Evolutionary conservation across 164 flowering plant genomes (phyloP), one percentile per base, ranked within the genome.

Genomic region (Cinnamomum chago): DNA sequence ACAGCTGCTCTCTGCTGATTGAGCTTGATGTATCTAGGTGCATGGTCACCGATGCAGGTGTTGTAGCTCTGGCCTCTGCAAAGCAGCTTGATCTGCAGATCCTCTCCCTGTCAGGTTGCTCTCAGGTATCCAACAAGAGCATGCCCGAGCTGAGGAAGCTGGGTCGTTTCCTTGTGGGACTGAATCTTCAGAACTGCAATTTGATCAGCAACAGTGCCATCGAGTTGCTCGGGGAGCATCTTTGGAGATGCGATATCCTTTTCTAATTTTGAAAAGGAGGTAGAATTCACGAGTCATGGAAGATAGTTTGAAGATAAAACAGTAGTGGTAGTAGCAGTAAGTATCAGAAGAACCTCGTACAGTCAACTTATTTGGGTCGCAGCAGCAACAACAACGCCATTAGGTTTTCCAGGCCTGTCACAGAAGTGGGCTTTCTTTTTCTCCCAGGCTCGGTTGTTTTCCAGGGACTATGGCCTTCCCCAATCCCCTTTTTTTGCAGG

Each of bases 211-310:
- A 77, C 73, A 78, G 79, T 75, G 51, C 82, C 23, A 81, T 87
- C 2, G 92, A 81, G 73, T 23, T 74, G 62, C 91, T 92, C 50
- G 81, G 76, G 51, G 87, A 83, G 76, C 78, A 74, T 50, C 85
- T 92, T 23, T 87, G 89, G 90, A 80, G 86, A 70, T 92, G 97
- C 58, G 95, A 92, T 72, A 85, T 92, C 84, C 93, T 92, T 28
- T 75, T 74, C 81, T 92, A 30, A 30, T 3, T 3, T 30, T 13
- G 69, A 40, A 73, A 78, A 33, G 52, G 74, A 30, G 58, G 58
- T 52, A 65, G 58, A 50, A 27, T 6, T 18, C 20, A 58, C 6
- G 15, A 28, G 40, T 18, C 2, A 13, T 66, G 40, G 67, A 23
- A 51, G 70, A 65, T 70, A 70, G 60, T 14, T 23, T 64, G 71